Evolutionary conservation across 129 eudicot genomes (phyloP).

Genomic region (Tagetes erecta): DNA sequence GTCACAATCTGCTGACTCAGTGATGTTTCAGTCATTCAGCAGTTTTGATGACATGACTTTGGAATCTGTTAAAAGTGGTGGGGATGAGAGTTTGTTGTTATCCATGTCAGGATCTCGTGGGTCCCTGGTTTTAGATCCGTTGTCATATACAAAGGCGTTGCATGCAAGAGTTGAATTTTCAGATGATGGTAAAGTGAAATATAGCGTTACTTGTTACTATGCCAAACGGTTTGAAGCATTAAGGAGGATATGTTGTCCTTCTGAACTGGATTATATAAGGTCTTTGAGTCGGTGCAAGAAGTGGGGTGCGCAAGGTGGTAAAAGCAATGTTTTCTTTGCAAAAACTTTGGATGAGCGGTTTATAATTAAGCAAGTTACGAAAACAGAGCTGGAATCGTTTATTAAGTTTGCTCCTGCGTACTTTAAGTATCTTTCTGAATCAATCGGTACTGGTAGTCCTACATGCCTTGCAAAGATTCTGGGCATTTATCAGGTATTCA

Average conservation of each 20-base stretch:
- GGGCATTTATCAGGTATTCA: slow-evolving; percentile 95
- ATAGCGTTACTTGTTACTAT: slow-evolving; percentile 79
- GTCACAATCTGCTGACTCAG: slow-evolving; percentile 57
- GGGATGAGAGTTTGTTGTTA: slow-evolving; percentile 64
- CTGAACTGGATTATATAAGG: slow-evolving; percentile 72
- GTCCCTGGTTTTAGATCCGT: slow-evolving; percentile 58
- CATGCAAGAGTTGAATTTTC: slow-evolving; percentile 76
- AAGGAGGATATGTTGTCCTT: slow-evolving; percentile 89
- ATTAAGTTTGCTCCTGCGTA: slow-evolving; percentile 87
- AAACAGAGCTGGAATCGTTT: slow-evolving; percentile 97
- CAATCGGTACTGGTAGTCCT: slow-evolving; percentile 81
- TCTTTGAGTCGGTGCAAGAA: slow-evolving; percentile 96
- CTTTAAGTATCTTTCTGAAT: slow-evolving; percentile 84
- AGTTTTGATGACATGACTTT: slow-evolving; percentile 57
- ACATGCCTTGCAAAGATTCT: slow-evolving; percentile 94
- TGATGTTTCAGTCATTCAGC: slow-evolving; percentile 45
- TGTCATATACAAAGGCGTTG: slow-evolving; percentile 64
- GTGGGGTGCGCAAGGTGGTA: slow-evolving; percentile 99
- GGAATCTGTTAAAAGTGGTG: slow-evolving; percentile 57
- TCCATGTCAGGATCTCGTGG: slow-evolving; percentile 64
- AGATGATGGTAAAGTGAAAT: slow-evolving; percentile 77
- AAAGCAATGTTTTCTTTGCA: slow-evolving; percentile 95
- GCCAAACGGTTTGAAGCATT: slow-evolving; percentile 87
- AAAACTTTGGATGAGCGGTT: slow-evolving; percentile 93
- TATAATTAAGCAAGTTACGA: slow-evolving; percentile 95